Percentiles rank a stretch among this genome's conserved stretches.
These are phyloP conservation scores for Aspergillus kassunensis DNA, from an alignment of 495 filamentous ascomycete species.

Conservation along the genomic window DNA sequence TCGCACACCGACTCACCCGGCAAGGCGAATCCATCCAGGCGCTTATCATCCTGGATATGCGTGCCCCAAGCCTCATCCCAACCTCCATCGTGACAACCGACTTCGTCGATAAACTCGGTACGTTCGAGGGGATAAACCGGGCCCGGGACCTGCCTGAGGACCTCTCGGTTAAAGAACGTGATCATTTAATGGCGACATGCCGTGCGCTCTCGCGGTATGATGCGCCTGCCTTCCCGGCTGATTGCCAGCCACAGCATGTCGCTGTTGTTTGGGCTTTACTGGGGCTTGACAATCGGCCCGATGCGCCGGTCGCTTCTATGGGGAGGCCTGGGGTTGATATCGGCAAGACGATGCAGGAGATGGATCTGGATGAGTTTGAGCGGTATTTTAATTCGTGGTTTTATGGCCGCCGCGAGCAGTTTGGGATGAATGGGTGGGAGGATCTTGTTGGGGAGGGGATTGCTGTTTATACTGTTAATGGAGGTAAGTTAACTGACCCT, in stretches of 20 bases:
- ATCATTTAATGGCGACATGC: too few relatives aligned
- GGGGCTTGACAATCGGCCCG: too few relatives aligned
- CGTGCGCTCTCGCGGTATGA: background rate
- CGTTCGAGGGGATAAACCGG: background rate
- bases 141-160: background rate
- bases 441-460: too few relatives aligned
- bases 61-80: background rate
- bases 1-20: slow-evolving; percentile 1
- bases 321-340: background rate
- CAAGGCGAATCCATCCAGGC: slow-evolving; percentile 3
- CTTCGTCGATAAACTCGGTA: slow-evolving; percentile 5
- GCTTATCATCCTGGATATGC: slow-evolving; percentile 10
- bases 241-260: too few relatives aligned
- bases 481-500: too few relatives aligned
- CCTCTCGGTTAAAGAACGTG: too few relatives aligned
- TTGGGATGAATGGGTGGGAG: slow-evolving; percentile 10
- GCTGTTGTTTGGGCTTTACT: too few relatives aligned
- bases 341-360: slow-evolving; percentile 2
- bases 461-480: too few relatives aligned
- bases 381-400: slow-evolving; percentile 5
- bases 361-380: too few relatives aligned
- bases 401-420: background rate
- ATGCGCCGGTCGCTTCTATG: background rate
- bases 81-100: background rate
- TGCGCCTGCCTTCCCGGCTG: too few relatives aligned